Conservation (phyloP, 2,329 filamentous ascomycete species). For the Hypoxylon sp. region DNA sequence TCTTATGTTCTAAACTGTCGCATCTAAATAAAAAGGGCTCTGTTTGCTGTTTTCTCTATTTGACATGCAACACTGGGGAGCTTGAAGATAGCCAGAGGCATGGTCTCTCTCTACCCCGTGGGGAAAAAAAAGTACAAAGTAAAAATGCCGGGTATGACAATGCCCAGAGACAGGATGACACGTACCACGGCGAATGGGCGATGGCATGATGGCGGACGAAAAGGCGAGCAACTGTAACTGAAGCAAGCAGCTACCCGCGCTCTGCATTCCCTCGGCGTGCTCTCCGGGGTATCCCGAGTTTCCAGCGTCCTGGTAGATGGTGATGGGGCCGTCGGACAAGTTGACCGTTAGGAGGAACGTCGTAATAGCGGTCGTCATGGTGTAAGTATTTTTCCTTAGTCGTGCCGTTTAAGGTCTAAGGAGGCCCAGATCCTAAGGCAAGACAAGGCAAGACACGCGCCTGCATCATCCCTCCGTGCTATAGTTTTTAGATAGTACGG, state of each 20-base stretch:
- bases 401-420: neutral
- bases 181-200: slow-evolving; percentile 25
- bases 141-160: slow-evolving; percentile 29
- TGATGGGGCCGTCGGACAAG: slow-evolving; percentile 25
- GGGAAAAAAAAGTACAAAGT: slow-evolving; percentile 28
- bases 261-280: slow-evolving; percentile 4
- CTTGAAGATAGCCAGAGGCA: neutral
- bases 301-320: slow-evolving; percentile 41
- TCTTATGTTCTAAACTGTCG: neutral
- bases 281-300: slow-evolving; percentile 10
- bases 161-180: slow-evolving; percentile 7
- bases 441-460: slow-evolving; percentile 23
- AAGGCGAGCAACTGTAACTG: slow-evolving; percentile 8
- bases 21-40: neutral
- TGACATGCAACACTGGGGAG: neutral
- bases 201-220: slow-evolving; percentile 31
- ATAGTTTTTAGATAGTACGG: slow-evolving; percentile 2
- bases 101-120: slow-evolving; percentile 31
- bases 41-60: neutral
- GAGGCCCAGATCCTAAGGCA: slow-evolving; percentile 20
- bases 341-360: neutral
- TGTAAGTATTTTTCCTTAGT: slow-evolving; percentile 23
- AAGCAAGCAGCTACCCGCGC: slow-evolving; percentile 25
- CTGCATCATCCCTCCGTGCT: slow-evolving; percentile 3
- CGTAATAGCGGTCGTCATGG: neutral